phyloP scores from a whole-genome alignment of 805 yeast species.

The Saccharomycopsis vini region DNA sequence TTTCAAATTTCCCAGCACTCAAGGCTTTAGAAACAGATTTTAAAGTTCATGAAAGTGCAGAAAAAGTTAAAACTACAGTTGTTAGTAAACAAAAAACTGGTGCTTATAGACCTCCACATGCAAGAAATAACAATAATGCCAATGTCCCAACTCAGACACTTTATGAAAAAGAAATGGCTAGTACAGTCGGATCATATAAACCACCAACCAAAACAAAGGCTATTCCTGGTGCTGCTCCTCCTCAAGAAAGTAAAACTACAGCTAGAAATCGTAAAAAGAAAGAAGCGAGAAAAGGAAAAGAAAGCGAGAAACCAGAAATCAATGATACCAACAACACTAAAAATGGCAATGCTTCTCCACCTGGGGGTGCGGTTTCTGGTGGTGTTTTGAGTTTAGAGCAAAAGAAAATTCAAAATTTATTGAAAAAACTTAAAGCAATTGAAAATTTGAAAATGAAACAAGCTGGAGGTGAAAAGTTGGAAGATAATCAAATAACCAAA shows the following conservation, averaged over 20 bases:
- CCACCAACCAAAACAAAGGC: conserved; percentile 27
- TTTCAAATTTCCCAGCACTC: conserved; percentile 27
- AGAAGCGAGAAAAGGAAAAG: conserved; percentile 40
- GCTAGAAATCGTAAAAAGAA: conserved; percentile 71
- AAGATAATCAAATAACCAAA: conserved; percentile 86
- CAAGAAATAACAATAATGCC: conserved; percentile 40
- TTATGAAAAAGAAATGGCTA: conserved; percentile 46
- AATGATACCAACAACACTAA: conserved; percentile 17
- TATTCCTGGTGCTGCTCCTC: conserved; percentile 51
- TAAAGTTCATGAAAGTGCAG: conserved; percentile 61
- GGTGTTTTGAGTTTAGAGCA: conserved; percentile 73
- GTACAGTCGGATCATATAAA: conserved; percentile 22
- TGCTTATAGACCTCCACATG: conserved; percentile 97
- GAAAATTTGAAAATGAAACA: conserved; percentile 82
- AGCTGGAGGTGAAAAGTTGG: conserved; percentile 74
- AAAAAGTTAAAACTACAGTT: conserved; percentile 7
- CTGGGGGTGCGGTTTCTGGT: conserved; percentile 41
- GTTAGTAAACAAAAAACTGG: conserved; percentile 50
- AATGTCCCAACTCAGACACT: conserved; percentile 37
- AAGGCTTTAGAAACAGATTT: conserved; percentile 45
- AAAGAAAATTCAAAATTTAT: conserved; percentile 80
- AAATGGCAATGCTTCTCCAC: conserved; percentile 21
- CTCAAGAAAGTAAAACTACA: conserved; percentile 50
- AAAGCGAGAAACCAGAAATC: not conserved
- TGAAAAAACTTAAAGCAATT: conserved; percentile 93